Conservation (phyloP, 495 filamentous ascomycete genomes). For the Chaetomidium leptoderma region DNA sequence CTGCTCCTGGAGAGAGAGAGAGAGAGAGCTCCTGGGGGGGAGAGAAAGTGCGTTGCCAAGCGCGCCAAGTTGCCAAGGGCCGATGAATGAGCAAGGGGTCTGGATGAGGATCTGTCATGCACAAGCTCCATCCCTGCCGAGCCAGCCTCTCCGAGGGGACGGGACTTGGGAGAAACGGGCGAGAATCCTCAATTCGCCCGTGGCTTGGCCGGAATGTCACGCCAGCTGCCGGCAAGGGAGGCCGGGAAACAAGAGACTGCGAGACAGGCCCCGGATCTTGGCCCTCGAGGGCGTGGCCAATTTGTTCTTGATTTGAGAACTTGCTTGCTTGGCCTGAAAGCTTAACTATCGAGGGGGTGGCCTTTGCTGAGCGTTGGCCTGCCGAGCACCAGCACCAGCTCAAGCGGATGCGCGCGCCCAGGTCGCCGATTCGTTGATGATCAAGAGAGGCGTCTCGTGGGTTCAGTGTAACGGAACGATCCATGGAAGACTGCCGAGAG, state of each 20-base stretch:
- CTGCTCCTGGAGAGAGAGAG: slow-evolving; percentile 6
- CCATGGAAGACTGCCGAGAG: slow-evolving; percentile 13
- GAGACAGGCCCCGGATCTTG: background rate
- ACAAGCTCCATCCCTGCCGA: slow-evolving; percentile 22
- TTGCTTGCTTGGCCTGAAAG: background rate
- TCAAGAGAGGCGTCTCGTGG: slow-evolving; percentile 4
- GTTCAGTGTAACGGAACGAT: slow-evolving; percentile 22
- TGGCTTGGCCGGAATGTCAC: slow-evolving; percentile 14
- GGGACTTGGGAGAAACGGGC: slow-evolving; percentile 21
- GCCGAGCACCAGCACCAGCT: background rate
- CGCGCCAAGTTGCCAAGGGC: slow-evolving; percentile 14
- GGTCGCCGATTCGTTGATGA: slow-evolving; percentile 23
- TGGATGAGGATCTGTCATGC: slow-evolving; percentile 25
- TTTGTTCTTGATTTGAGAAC: background rate
- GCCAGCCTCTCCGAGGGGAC: slow-evolving; percentile 21
- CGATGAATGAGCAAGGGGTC: slow-evolving; percentile 22
- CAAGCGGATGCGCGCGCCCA: slow-evolving; percentile 13
- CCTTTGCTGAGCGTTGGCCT: background rate
- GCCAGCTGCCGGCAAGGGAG: slow-evolving; percentile 18
- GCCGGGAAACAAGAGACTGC: background rate
- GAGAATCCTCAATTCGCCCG: slow-evolving; percentile 20
- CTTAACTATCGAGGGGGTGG: background rate
- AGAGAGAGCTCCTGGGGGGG: slow-evolving; percentile 9
- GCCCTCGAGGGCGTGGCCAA: background rate
- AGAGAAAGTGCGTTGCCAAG: background rate